phyloP scores from a whole-genome alignment of 2,329 filamentous ascomycete genomes.

The Cladosporium oxysporum region DNA sequence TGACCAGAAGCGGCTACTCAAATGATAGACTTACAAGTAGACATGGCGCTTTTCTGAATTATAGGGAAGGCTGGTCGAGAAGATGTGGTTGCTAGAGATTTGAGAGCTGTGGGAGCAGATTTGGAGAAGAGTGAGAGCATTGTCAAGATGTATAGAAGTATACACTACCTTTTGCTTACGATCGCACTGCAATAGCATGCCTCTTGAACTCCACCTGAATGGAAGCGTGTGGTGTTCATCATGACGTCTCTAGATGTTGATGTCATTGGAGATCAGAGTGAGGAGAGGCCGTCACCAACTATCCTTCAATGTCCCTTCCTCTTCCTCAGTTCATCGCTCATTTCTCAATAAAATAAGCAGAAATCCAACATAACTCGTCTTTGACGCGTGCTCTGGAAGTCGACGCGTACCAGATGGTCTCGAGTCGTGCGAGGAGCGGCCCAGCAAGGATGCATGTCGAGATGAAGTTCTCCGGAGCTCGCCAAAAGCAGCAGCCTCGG shows the following conservation, averaged over 20 bases:
- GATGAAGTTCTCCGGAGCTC: neutral
- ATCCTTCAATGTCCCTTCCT: neutral
- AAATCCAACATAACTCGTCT: too few relatives aligned
- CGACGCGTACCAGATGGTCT: neutral
- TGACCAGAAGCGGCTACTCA: neutral
- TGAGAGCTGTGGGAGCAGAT: conserved; percentile 17
- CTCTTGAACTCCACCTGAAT: conserved; percentile 10
- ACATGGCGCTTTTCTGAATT: conserved; percentile 27
- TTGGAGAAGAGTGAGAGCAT: conserved; percentile 27
- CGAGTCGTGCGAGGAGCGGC: neutral
- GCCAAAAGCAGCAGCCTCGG: neutral
- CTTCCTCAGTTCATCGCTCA: neutral
- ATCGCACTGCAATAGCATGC: neutral
- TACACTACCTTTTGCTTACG: neutral
- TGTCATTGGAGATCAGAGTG: conserved; percentile 11
- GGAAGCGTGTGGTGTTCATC: neutral
- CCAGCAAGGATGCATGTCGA: neutral
- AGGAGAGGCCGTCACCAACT: neutral
- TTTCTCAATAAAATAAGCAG: too few relatives aligned
- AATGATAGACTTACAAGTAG: conserved; percentile 17
- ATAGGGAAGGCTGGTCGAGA: conserved; percentile 24
- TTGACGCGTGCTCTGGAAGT: too few relatives aligned
- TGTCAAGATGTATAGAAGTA: neutral
- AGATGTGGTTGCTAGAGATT: conserved; percentile 21
- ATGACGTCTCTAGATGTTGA: conserved; percentile 14